phyloP scores from a whole-genome alignment of 495 filamentous ascomycete genomes.

The Trichocladium uniseriatum region DNA sequence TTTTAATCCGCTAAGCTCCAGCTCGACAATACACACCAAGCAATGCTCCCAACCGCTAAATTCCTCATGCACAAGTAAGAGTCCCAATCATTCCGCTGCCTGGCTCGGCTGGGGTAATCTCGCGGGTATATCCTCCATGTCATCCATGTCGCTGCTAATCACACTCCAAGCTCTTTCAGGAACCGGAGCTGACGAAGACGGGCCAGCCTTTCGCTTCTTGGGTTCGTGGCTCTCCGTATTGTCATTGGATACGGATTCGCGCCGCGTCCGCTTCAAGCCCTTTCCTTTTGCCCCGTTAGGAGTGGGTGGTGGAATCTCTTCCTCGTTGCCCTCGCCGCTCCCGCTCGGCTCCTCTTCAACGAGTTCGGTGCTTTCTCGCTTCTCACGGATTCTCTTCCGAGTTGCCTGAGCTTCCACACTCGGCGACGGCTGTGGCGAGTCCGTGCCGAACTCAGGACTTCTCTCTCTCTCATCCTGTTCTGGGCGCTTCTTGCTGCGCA shows the following conservation, averaged over 20 bases:
- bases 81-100: slow-evolving; percentile 4
- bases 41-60: not conserved
- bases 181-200: not conserved
- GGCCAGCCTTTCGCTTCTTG: not conserved
- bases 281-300: not conserved
- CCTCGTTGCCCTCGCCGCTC: not conserved
- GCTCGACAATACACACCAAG: not conserved
- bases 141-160: slow-evolving; percentile 22
- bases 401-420: slow-evolving; percentile 1
- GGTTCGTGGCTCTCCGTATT: not conserved
- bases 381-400: slow-evolving; percentile 1
- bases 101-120: slow-evolving; percentile 11
- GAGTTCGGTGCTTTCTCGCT: not conserved
- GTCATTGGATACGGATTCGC: not conserved
- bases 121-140: slow-evolving; percentile 31
- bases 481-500: not conserved
- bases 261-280: not conserved
- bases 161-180: not conserved
- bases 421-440: not conserved
- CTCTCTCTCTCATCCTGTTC: not conserved
- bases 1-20: no score
- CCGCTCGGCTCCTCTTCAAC: not conserved
- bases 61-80: not conserved
- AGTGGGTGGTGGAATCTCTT: not conserved
- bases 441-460: not conserved